Percentiles rank a stretch among this genome's conserved stretches.
Conservation (phyloP, 352 stramenopile species). For the Pilasporangium apinafurcum region DNA sequence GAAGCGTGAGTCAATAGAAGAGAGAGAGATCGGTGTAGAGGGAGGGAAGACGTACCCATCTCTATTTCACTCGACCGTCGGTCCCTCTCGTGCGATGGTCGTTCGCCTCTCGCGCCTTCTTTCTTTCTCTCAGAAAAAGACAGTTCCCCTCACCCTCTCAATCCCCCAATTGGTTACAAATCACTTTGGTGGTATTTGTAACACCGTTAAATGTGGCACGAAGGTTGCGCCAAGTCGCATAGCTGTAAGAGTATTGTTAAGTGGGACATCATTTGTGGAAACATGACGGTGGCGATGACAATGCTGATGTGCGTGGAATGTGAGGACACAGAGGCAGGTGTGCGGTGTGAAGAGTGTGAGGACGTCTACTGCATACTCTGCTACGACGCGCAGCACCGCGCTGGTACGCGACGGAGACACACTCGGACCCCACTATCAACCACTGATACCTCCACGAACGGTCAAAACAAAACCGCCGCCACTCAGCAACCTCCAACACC, state of each 20-base stretch:
- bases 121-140: constrained; percentile 11
- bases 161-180: too few relatives aligned
- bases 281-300: constrained; percentile 10
- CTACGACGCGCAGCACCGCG: constrained; percentile 65
- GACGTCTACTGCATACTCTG: constrained; percentile 79
- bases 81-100: background rate
- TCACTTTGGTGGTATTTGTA: constrained; percentile 2
- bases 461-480: constrained; percentile 6
- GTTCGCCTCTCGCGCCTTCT: background rate
- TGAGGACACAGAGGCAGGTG: constrained; percentile 67
- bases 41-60: too few relatives aligned
- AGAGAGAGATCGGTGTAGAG: too few relatives aligned
- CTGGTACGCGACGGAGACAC: constrained; percentile 46
- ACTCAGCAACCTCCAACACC: background rate
- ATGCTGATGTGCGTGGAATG: constrained; percentile 74
- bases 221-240: constrained; percentile 1
- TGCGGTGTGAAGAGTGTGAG: constrained; percentile 57
- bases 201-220: background rate
- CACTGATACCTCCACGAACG: constrained; percentile 1
- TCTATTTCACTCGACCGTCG: too few relatives aligned
- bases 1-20: too few relatives aligned
- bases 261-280: constrained; percentile 5
- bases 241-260: background rate
- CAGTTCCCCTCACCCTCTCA: constrained; percentile 8
- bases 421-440: constrained; percentile 15